Evolutionary conservation across 148 eudicot species (phyloP).

Genomic region (Rhododendron molle): DNA sequence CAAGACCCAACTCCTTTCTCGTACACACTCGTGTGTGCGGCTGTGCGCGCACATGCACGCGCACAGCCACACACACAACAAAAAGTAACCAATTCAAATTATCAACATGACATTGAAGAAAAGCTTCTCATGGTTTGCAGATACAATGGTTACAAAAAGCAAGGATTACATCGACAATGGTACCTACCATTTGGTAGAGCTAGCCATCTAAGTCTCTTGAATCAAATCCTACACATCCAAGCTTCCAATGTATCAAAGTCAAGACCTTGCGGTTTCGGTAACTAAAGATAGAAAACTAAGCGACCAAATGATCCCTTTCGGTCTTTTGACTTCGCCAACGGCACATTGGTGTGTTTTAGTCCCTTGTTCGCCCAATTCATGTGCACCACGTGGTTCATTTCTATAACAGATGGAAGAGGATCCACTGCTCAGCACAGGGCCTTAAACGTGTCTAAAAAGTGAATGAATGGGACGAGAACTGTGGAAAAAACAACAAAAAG

Average conservation of each 20-base stretch:
- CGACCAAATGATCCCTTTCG: neutral
- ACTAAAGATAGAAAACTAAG: neutral
- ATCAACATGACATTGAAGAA: neutral
- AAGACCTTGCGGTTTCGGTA: neutral
- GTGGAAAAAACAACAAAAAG: neutral
- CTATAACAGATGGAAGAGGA: neutral
- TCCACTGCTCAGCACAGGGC: slow-evolving; percentile 4
- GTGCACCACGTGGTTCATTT: neutral
- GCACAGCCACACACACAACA: neutral
- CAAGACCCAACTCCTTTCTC: too few species aligned
- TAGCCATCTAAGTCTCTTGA: neutral
- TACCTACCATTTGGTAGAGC: neutral
- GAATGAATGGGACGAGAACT: neutral
- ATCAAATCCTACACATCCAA: neutral
- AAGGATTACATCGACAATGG: neutral
- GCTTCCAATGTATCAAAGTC: neutral
- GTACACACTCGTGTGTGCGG: too few species aligned
- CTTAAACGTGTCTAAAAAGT: neutral
- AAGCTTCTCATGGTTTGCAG: neutral
- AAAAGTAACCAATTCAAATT: neutral
- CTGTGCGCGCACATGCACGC: neutral
- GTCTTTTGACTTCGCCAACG: neutral
- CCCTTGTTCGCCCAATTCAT: neutral
- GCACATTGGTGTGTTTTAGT: neutral
- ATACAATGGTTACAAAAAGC: neutral